phyloP scores from a whole-genome alignment of 2,329 filamentous ascomycete genomes.

The Penicillium occitanis region DNA sequence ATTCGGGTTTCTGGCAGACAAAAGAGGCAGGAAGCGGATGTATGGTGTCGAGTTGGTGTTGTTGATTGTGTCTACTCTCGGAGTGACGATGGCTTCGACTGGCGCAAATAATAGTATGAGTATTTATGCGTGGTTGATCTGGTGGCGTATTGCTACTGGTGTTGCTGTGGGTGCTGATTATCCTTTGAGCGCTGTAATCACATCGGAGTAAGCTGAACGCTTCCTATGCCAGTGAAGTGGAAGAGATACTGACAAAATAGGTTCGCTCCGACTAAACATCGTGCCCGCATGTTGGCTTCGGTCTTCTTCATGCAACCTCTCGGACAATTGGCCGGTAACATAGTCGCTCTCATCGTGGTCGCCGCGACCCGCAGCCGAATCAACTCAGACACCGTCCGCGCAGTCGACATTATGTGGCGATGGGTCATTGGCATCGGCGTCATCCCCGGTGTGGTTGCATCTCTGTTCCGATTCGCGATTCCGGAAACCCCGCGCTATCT shows the following conservation, averaged over 20 bases:
- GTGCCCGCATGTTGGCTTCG: conserved; percentile 65
- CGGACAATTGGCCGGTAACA: conserved; percentile 64
- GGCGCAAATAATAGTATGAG: conserved; percentile 47
- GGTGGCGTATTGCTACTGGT: conserved; percentile 51
- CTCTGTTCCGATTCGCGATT: conserved; percentile 65
- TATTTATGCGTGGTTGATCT: conserved; percentile 48
- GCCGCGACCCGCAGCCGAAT: conserved; percentile 30
- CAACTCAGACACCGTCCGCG: conserved; percentile 32
- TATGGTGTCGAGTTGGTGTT: conserved; percentile 53
- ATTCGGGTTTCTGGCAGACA: conserved; percentile 51
- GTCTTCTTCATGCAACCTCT: conserved; percentile 71
- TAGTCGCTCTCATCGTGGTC: conserved; percentile 56
- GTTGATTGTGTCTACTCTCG: conserved; percentile 48
- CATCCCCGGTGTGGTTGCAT: conserved; percentile 62
- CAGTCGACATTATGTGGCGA: conserved; percentile 64
- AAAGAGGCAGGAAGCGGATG: conserved; percentile 51
- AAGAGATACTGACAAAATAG: conserved; percentile 27
- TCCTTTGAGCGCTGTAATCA: conserved; percentile 66
- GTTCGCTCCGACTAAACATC: conserved; percentile 58
- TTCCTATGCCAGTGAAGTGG: not conserved
- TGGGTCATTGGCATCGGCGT: conserved; percentile 67
- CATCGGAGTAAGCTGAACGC: conserved; percentile 57
- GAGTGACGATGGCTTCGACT: conserved; percentile 47
- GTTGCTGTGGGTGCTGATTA: conserved; percentile 67
- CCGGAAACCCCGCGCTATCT: conserved; percentile 66